phyloP scores from a whole-genome alignment of 352 stramenopile genomes.

The Phytopythium cucurbitacearum region DNA sequence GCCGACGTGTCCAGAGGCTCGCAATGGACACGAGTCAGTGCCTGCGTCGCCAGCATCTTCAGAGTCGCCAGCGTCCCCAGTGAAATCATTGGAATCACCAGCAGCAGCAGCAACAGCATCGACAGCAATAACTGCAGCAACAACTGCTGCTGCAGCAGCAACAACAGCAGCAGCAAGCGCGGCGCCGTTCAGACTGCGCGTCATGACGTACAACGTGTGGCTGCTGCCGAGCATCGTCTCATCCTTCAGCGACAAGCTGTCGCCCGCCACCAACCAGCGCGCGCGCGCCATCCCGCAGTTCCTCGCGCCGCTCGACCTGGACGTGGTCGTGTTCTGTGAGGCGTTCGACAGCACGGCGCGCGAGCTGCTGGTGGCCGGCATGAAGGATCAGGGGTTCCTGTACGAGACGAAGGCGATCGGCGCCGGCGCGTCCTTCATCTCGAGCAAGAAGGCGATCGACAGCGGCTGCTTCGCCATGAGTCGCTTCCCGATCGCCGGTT shows the following conservation, averaged over 20 bases:
- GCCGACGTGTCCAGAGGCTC: slow-evolving; percentile 7
- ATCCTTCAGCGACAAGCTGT: slow-evolving; percentile 62
- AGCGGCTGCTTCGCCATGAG: slow-evolving; percentile 70
- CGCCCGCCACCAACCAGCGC: slow-evolving; percentile 35
- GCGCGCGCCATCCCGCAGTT: slow-evolving; percentile 51
- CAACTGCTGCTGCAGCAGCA: not conserved
- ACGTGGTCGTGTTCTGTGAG: slow-evolving; percentile 74
- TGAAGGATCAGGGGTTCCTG: slow-evolving; percentile 62
- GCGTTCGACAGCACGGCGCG: slow-evolving; percentile 47
- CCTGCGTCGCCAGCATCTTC: not conserved
- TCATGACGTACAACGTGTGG: slow-evolving; percentile 78
- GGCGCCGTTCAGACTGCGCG: slow-evolving; percentile 34
- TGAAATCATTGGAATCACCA: too few species aligned
- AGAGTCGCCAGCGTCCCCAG: too few species aligned
- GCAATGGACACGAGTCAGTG: not conserved
- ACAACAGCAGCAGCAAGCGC: slow-evolving; percentile 1
- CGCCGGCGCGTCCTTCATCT: slow-evolving; percentile 32
- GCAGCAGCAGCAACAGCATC: too few species aligned
- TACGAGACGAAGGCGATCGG: slow-evolving; percentile 69
- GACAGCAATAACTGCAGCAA: slow-evolving; percentile 2
- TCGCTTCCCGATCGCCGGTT: slow-evolving; percentile 47
- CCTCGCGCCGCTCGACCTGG: slow-evolving; percentile 28
- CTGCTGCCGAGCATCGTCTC: slow-evolving; percentile 54
- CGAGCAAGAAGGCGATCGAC: slow-evolving; percentile 58
- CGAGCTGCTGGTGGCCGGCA: slow-evolving; percentile 44